A percentile compares a stretch with the other conserved stretches of the same genome.
Evolutionary conservation across 306 rosid species (phyloP).

Genomic region (Glycine latifolia): DNA sequence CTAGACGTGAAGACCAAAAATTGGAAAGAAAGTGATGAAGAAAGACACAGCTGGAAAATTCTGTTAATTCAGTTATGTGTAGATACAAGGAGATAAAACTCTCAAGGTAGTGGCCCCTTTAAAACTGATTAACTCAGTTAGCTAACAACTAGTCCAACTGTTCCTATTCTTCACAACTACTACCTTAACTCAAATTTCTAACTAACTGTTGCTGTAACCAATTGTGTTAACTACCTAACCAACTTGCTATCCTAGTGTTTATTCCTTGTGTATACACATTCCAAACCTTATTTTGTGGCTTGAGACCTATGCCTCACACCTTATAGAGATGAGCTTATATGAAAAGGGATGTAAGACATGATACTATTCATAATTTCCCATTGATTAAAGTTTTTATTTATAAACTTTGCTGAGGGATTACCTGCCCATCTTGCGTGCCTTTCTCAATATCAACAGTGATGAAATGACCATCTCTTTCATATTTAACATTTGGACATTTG

Average conservation of each 20-base stretch:
- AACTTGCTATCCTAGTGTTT: slow-evolving; percentile 1
- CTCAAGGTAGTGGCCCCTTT: neutral
- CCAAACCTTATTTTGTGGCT: slow-evolving; percentile 66
- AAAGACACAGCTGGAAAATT: neutral
- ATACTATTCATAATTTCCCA: neutral
- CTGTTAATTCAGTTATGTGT: neutral
- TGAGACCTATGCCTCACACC: slow-evolving; percentile 4
- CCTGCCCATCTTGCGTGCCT: slow-evolving; percentile 99
- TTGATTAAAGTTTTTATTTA: slow-evolving; percentile 20
- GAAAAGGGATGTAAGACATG: slow-evolving; percentile 9
- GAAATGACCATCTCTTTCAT: slow-evolving; percentile 86
- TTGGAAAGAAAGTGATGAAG: neutral
- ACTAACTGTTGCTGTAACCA: slow-evolving; percentile 13
- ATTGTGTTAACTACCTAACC: slow-evolving; percentile 9
- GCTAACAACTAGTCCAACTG: neutral
- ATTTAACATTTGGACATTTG: slow-evolving; percentile 91
- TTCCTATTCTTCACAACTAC: neutral
- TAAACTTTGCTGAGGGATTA: slow-evolving; percentile 55
- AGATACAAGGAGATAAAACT: slow-evolving; percentile 20
- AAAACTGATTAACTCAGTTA: neutral
- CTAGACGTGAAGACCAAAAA: neutral
- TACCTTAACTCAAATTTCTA: neutral
- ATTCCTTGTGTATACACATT: slow-evolving; percentile 49
- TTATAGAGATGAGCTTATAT: slow-evolving; percentile 19
- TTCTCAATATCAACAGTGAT: slow-evolving; percentile 94